Evolutionary conservation across 257 asterid genomes (phyloP).

Genomic region (Sherardia arvensis): DNA sequence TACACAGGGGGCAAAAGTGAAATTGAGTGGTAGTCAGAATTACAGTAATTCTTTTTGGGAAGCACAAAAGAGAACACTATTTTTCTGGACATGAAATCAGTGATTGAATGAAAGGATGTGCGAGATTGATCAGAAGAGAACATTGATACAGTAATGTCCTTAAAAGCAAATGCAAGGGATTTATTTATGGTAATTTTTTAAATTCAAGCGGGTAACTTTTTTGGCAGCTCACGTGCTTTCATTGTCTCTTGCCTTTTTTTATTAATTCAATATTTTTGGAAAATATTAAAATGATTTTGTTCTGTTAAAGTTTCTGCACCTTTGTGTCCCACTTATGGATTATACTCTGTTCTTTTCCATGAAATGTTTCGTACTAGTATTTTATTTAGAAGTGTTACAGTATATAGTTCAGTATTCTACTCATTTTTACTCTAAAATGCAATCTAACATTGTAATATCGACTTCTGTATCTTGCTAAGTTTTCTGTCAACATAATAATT

Average conservation of each 20-base stretch:
- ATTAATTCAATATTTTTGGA: conserved; percentile 4
- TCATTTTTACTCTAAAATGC: too few relatives aligned
- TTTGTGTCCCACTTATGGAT: conserved; percentile 16
- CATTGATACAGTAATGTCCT: conserved; percentile 19
- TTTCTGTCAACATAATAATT: too few relatives aligned
- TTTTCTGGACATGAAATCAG: conserved; percentile 13
- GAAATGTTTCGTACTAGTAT: neutral
- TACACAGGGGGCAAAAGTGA: neutral
- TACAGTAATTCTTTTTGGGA: conserved; percentile 5
- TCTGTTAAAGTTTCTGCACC: conserved; percentile 31
- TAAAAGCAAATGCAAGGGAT: conserved; percentile 17
- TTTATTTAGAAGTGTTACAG: too few relatives aligned
- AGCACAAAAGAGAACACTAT: neutral
- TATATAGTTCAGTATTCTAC: too few relatives aligned
- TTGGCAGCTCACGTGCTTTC: conserved; percentile 87
- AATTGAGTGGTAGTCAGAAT: conserved; percentile 15
- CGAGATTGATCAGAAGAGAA: conserved; percentile 47
- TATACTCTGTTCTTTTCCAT: neutral
- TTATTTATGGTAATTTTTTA: neutral
- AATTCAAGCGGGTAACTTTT: conserved; percentile 19
- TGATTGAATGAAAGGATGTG: conserved; percentile 60
- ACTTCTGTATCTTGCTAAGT: too few relatives aligned
- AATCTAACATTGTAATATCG: too few relatives aligned
- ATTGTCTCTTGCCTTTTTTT: conserved; percentile 61
- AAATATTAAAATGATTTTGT: conserved; percentile 28